Evolutionary conservation across 768 basidiomycete genomes (phyloP).

Genomic region (Kwoniella shandongensis): DNA sequence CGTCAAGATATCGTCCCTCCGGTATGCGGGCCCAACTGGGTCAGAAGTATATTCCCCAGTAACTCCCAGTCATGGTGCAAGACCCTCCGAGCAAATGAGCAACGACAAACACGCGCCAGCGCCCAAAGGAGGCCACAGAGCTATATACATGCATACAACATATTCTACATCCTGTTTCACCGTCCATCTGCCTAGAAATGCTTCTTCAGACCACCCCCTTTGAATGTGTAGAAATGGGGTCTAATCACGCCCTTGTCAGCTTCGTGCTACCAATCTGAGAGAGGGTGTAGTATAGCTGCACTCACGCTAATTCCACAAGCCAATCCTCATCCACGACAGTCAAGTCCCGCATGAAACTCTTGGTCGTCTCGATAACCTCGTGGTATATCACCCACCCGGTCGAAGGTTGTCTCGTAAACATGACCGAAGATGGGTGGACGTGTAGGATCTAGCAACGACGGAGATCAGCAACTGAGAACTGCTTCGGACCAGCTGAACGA

Average conservation of each 20-base stretch:
- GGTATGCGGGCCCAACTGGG: no score
- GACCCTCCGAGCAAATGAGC: no score
- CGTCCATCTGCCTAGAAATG: constrained; percentile 23
- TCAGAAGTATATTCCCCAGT: no score
- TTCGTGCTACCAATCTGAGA: neutral
- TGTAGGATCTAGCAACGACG: constrained; percentile 65
- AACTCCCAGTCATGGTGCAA: no score
- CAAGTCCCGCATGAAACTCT: constrained; percentile 85
- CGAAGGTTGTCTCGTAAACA: constrained; percentile 87
- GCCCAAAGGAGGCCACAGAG: no score
- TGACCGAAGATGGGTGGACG: constrained; percentile 88
- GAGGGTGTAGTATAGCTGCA: neutral
- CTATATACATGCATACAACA: constrained; percentile 21
- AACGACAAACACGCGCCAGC: no score
- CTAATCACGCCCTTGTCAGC: constrained; percentile 19
- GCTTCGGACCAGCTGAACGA: neutral
- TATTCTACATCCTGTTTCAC: neutral
- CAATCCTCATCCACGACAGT: constrained; percentile 96
- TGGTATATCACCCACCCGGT: constrained; percentile 94
- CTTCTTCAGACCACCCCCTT: constrained; percentile 42
- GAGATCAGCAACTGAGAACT: constrained; percentile 2
- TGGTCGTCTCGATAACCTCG: constrained; percentile 95
- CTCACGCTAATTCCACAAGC: constrained; percentile 59
- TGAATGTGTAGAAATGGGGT: constrained; percentile 49
- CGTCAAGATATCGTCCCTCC: no score